A percentile compares a stretch with the other conserved stretches of the same genome.
Conservation (phyloP, 768 basidiomycete species). For the Lanmaoa rubissima region DNA sequence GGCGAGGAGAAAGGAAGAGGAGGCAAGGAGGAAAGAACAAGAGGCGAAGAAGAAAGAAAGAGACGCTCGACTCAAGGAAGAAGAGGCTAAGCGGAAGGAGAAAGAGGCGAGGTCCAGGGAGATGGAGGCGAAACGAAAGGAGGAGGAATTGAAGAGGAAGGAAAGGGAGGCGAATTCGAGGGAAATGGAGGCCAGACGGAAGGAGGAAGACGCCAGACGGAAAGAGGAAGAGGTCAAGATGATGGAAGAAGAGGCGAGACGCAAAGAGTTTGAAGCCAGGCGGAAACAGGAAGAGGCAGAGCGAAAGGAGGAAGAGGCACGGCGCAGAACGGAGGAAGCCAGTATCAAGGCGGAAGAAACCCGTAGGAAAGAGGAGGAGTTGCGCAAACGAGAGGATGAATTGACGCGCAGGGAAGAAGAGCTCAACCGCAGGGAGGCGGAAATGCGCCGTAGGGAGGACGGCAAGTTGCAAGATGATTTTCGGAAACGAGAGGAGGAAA, state of each 20-base stretch:
- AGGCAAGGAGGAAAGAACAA: slow-evolving; percentile 30
- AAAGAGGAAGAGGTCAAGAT: slow-evolving; percentile 28
- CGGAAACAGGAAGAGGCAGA: slow-evolving; percentile 30
- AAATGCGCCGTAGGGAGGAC: slow-evolving; percentile 30
- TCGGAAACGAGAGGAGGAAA: slow-evolving; percentile 33
- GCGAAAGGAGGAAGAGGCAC: slow-evolving; percentile 33
- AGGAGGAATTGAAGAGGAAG: slow-evolving; percentile 19
- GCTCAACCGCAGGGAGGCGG: slow-evolving; percentile 29
- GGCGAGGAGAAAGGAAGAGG: slow-evolving; percentile 25
- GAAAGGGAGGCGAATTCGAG: slow-evolving; percentile 29
- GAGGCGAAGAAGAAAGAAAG: slow-evolving; percentile 19
- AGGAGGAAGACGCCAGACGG: slow-evolving; percentile 30
- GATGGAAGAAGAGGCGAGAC: slow-evolving; percentile 25
- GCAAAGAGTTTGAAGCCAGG: slow-evolving; percentile 31
- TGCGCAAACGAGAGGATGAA: slow-evolving; percentile 28
- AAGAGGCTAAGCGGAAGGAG: slow-evolving; percentile 32
- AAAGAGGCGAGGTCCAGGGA: slow-evolving; percentile 22
- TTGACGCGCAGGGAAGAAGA: slow-evolving; percentile 34
- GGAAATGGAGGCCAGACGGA: slow-evolving; percentile 27
- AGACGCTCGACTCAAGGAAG: slow-evolving; percentile 19
- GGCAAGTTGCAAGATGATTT: slow-evolving; percentile 29
- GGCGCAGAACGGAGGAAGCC: slow-evolving; percentile 27
- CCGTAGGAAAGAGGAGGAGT: slow-evolving; percentile 26
- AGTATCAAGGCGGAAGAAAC: slow-evolving; percentile 23
- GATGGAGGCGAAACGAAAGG: slow-evolving; percentile 21